Evolutionary conservation across 208 protist species (phyloP).

Genomic region (Leishmania lainsoni): DNA sequence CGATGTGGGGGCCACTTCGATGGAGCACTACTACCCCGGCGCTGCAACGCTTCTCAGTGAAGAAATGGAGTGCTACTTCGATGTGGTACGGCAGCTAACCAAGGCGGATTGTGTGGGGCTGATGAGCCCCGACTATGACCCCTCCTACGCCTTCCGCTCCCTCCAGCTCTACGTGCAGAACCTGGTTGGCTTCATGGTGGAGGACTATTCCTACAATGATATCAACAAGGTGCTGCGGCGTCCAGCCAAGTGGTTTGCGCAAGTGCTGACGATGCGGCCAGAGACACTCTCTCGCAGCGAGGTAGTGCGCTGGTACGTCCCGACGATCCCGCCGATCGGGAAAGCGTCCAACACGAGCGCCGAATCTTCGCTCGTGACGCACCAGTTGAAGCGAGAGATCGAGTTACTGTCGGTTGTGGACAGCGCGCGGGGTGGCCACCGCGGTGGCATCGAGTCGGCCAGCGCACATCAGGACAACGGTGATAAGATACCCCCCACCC

Average conservation of each 20-base stretch:
- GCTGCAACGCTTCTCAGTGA: conserved; percentile 67
- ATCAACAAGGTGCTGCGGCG: conserved; percentile 86
- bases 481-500: conserved; percentile 16
- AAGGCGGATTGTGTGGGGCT: conserved; percentile 71
- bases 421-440: conserved; percentile 31
- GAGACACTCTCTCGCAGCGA: conserved; percentile 64
- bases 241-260: conserved; percentile 77
- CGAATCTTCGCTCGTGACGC: conserved; percentile 28
- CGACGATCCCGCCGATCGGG: conserved; percentile 16
- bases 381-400: conserved; percentile 37
- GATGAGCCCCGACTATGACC: conserved; percentile 50
- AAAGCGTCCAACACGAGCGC: conserved; percentile 19
- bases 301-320: conserved; percentile 40
- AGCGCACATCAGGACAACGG: conserved; percentile 19
- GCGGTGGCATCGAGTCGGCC: conserved; percentile 29
- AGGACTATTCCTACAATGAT: conserved; percentile 84
- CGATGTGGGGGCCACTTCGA: conserved; percentile 63
- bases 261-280: conserved; percentile 77
- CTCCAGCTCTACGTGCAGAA: conserved; percentile 84
- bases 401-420: conserved; percentile 40
- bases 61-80: conserved; percentile 71
- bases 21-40: conserved; percentile 90
- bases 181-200: conserved; percentile 79
- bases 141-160: conserved; percentile 72
- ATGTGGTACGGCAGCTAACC: conserved; percentile 54